Evolutionary conservation across 495 filamentous ascomycete genomes (phyloP), one percentile per base, ranked within the genome.

Genomic region (Podospora fimiseda): DNA sequence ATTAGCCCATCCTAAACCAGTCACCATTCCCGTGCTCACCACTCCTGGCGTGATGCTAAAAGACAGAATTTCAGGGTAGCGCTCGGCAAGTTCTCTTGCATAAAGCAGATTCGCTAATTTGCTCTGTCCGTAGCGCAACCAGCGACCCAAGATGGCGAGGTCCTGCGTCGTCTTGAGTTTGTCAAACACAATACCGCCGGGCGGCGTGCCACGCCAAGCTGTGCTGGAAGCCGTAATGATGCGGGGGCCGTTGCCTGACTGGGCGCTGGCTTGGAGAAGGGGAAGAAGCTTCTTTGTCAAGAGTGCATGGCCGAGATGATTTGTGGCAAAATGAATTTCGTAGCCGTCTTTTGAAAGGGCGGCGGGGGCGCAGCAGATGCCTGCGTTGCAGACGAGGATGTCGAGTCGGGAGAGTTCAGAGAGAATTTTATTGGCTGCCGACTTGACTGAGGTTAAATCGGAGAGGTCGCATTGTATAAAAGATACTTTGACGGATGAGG

Each of bases 311-410:
- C 78, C 81, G 42, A 89, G 65, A 60, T 89, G 79, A 60, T 89
- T 90, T 2, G 80, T 81, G 11, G 78, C 83, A 52, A 88, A 80
- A 48, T 86, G 81, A 24, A 81, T 76, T 58, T 89, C 84, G 60
- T 80, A 83, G 7, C 85, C 83, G 19, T 88, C 81, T 14, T 73
- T 63, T 4, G 84, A 85, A 1, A 69, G 59, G 0, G 65, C 61
- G n/a, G n/a, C 0, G 68, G 63, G 0, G 80, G 74, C 13, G 72
- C 58, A 2, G 70, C 79, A 79, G 51, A 86, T 48, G 22, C 56
- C 53, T 8, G 60, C 60, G 33, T 52, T 56, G 50, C 48, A 54
- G 9, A 62, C 27, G 19, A 62, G 53, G 1, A 62, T 51, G 51
- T 62, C 60, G 48, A 62, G 20, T 6, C 50, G 53, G 21, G 46